Base-by-base conservation (phyloP, 139 green algal genomes). In the Trebouxia sp. region DNA sequence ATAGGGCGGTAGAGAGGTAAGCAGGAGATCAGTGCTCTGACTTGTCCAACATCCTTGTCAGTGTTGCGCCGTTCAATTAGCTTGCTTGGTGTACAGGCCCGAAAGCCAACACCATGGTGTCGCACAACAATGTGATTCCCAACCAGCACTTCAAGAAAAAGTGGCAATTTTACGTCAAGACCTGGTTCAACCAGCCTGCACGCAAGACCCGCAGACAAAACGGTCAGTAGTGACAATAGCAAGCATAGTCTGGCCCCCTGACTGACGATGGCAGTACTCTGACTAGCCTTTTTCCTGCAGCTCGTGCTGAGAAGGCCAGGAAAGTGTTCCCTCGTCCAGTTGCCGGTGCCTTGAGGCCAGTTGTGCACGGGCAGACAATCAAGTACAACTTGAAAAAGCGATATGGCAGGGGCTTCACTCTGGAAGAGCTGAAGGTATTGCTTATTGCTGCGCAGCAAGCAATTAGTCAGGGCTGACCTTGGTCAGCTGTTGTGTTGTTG, bases 131-230 rank as follows among this genome's bases (percentile, higher is more conserved):
- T 81, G 87, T 94, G 43, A 87, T 98, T 45, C 92, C 94, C 56
- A 96, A 98, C 87, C 81, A 89, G 77, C 94, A 98, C 88, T 98
- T 96, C 91, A 95, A 96, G 89, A 98, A 98, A 90, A 92, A 95
- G 80, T 95, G 91, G 89, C 89, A 97, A 90, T 92, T 92, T 82
- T 85, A 90, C 55, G 94, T 99, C 78, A 93, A 89, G 85, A 99
- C 97, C 48, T 99, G 97, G 97, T 99, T 99, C 91, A 98, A 99
- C 92, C 97, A 99, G 93, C 92, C 97, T 28, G 97, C 94, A 9
- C 92, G 97, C 82, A 99, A 99, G 87, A 77, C 92, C 70, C 87
- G 94, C 28, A 86, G 96, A 69, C 87, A 90, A 42, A 85, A 90
- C 3, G 93, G 93, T 97, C 41, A 77, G 69, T 51, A 24, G 22